A percentile compares a stretch with the other conserved stretches of the same genome.
These are phyloP conservation scores for Lichtheimia ornata DNA, from an alignment of 371 early-diverging fungal genomes.

Conservation along the genomic window DNA sequence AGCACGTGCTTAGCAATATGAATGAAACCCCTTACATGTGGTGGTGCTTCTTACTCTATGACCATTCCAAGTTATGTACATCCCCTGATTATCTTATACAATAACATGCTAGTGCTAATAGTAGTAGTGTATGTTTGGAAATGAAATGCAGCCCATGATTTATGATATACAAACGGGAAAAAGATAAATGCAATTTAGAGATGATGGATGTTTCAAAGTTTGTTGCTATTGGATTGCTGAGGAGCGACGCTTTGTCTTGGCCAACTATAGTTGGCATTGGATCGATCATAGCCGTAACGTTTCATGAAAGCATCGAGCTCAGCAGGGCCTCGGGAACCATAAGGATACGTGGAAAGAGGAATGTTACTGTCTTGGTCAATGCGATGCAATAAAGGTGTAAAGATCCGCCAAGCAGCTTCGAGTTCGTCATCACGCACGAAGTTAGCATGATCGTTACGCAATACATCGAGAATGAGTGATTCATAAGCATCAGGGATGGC, in stretches of 20 bases:
- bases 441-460: constrained; percentile 92
- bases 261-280: constrained; percentile 39
- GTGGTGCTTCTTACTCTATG: too few relatives aligned
- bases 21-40: too few relatives aligned
- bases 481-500: constrained; percentile 97
- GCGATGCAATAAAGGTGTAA: constrained; percentile 90
- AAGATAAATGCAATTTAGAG: too few relatives aligned
- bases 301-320: constrained; percentile 72
- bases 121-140: too few relatives aligned
- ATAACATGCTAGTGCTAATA: too few relatives aligned
- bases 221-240: neutral
- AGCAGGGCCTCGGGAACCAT: constrained; percentile 87
- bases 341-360: constrained; percentile 72
- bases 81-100: too few relatives aligned
- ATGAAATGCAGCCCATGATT: too few relatives aligned
- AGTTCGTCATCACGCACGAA: constrained; percentile 96
- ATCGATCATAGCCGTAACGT: constrained; percentile 70
- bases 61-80: too few relatives aligned
- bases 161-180: too few relatives aligned
- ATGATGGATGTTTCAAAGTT: too few relatives aligned
- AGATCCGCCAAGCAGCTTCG: constrained; percentile 95
- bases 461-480: constrained; percentile 85
- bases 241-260: constrained; percentile 41
- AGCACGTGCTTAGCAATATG: too few relatives aligned
- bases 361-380: constrained; percentile 70